phyloP scores from a whole-genome alignment of 2,329 filamentous ascomycete genomes.

The Nothophoma quercina region DNA sequence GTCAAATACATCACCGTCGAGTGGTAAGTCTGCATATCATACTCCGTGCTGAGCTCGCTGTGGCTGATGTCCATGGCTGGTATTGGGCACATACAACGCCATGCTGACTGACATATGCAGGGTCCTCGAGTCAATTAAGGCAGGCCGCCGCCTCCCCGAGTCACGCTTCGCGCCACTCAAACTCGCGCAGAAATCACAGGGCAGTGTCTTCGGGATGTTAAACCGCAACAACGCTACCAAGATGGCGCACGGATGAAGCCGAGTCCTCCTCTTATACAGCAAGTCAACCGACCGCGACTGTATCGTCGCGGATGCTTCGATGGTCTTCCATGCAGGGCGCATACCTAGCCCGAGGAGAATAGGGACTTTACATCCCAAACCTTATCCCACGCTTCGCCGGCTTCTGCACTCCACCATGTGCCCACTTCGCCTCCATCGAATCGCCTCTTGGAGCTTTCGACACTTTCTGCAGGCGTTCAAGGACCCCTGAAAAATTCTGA shows the following conservation, averaged over 20 bases:
- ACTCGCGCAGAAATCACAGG: conserved; percentile 37
- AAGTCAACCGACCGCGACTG: conserved; percentile 2
- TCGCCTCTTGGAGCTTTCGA: background rate
- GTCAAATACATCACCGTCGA: conserved; percentile 83
- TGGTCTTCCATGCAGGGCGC: conserved; percentile 9
- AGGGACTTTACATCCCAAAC: background rate
- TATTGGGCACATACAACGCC: background rate
- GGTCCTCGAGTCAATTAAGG: conserved; percentile 84
- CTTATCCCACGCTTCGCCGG: background rate
- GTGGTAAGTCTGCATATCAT: conserved; percentile 61
- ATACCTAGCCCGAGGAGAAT: background rate
- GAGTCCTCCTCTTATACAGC: background rate
- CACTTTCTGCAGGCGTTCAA: background rate
- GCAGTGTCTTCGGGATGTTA: conserved; percentile 32
- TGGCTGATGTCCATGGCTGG: background rate
- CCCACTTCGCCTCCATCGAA: background rate
- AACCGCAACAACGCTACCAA: conserved; percentile 6
- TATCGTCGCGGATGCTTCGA: background rate
- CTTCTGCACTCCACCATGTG: conserved; percentile 3
- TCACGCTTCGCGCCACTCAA: conserved; percentile 66
- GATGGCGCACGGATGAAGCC: conserved; percentile 18
- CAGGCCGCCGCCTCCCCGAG: conserved; percentile 77
- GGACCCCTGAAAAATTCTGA: background rate
- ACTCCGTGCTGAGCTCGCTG: background rate
- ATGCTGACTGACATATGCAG: conserved; percentile 52